A percentile compares a stretch with the other conserved stretches of the same genome.
phyloP scores from a whole-genome alignment of 495 filamentous ascomycete genomes.

The Aspergillus funiculosus region DNA sequence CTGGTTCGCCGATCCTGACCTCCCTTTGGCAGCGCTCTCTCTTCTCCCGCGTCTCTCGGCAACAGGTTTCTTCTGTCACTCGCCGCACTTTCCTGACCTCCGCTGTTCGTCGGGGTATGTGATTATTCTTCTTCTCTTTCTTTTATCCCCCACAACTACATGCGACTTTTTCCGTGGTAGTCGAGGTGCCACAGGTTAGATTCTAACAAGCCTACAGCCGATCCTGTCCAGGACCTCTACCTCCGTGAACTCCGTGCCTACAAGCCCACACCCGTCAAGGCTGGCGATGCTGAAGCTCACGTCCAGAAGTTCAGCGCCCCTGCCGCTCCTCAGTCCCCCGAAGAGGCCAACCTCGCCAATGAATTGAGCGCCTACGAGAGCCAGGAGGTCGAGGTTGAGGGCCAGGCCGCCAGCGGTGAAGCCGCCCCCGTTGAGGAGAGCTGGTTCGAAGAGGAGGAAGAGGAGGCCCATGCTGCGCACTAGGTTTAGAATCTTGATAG shows the following conservation, averaged over 20 bases:
- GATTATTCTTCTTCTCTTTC: conserved; percentile 1
- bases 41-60: conserved; percentile 70
- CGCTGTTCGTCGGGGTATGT: conserved; percentile 41
- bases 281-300: conserved; percentile 79
- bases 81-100: conserved; percentile 73
- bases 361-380: conserved; percentile 90
- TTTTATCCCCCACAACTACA: neutral
- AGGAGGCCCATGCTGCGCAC: conserved; percentile 47
- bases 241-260: conserved; percentile 88
- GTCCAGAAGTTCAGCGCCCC: conserved; percentile 83
- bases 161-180: neutral
- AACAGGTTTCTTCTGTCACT: conserved; percentile 55
- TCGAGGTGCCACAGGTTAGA: neutral
- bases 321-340: conserved; percentile 74
- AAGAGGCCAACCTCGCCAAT: conserved; percentile 83
- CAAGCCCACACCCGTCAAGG: conserved; percentile 79
- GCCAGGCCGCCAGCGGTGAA: conserved; percentile 57
- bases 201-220: conserved; percentile 54
- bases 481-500: conserved; percentile 32
- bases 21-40: conserved; percentile 64
- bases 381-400: conserved; percentile 91
- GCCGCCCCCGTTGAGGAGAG: conserved; percentile 56
- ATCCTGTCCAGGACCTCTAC: conserved; percentile 96
- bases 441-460: conserved; percentile 66
- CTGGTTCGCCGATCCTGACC: conserved; percentile 12